phyloP scores from a whole-genome alignment of 306 rosid species.

The Potentilla sterilis region DNA sequence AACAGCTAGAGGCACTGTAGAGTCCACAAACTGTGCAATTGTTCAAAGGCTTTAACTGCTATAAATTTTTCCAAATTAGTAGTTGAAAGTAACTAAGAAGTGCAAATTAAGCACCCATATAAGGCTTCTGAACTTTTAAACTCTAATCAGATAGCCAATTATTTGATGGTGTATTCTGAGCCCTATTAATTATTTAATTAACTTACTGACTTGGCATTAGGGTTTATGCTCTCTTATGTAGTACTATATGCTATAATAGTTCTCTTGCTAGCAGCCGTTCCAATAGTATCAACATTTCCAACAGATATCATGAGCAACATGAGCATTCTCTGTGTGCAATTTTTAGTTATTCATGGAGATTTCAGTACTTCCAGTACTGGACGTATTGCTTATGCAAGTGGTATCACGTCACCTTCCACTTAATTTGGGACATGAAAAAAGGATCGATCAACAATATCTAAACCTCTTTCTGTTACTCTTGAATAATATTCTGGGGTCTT shows the following conservation, averaged over 20 bases:
- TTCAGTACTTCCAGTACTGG: neutral
- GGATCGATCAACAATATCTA: neutral
- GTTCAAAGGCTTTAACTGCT: neutral
- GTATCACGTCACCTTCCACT: conserved; percentile 4
- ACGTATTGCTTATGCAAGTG: neutral
- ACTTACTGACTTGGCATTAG: neutral
- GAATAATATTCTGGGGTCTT: too few species aligned
- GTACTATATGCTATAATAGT: neutral
- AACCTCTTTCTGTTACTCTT: neutral
- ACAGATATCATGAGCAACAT: neutral
- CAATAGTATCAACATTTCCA: neutral
- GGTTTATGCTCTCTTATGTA: neutral
- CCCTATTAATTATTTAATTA: neutral
- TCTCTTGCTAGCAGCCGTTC: neutral
- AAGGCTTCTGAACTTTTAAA: neutral
- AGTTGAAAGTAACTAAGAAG: neutral
- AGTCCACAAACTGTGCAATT: neutral
- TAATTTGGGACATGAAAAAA: neutral
- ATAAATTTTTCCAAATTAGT: neutral
- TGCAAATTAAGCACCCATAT: neutral
- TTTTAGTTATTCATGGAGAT: neutral
- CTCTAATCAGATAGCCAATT: neutral
- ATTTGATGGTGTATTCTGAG: neutral
- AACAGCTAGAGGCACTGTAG: neutral
- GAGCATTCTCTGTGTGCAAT: neutral